Conservation (phyloP, 805 yeast species). For the Candida sanyiensis region DNA sequence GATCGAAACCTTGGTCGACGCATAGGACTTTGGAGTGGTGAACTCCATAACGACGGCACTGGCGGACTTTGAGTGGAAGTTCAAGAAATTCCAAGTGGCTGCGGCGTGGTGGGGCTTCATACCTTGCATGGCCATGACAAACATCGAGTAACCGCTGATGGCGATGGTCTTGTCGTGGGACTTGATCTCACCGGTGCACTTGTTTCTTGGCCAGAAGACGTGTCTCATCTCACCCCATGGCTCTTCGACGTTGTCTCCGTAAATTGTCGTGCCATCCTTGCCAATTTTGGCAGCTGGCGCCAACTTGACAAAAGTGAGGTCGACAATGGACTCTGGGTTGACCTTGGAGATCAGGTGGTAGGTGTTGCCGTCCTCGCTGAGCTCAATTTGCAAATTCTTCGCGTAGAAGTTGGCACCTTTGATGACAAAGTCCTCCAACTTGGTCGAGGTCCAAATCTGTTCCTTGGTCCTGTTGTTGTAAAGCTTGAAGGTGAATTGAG, state of each 20-base stretch:
- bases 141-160: slow-evolving; percentile 52
- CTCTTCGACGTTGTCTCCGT: slow-evolving; percentile 74
- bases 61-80: slow-evolving; percentile 72
- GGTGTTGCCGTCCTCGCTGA: slow-evolving; percentile 46
- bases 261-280: slow-evolving; percentile 74
- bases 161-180: slow-evolving; percentile 28
- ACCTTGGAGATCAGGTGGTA: slow-evolving; percentile 61
- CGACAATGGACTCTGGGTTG: slow-evolving; percentile 63
- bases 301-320: slow-evolving; percentile 52
- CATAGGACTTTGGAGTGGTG: slow-evolving; percentile 89
- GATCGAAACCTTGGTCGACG: slow-evolving; percentile 68
- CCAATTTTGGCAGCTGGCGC: slow-evolving; percentile 89
- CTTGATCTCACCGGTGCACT: slow-evolving; percentile 58
- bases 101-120: slow-evolving; percentile 99
- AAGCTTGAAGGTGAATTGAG: slow-evolving; percentile 89
- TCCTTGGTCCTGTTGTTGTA: slow-evolving; percentile 45
- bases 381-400: slow-evolving; percentile 57
- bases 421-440: slow-evolving; percentile 68
- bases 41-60: slow-evolving; percentile 90
- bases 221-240: slow-evolving; percentile 99
- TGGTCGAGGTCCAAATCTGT: slow-evolving; percentile 84
- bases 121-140: slow-evolving; percentile 94
- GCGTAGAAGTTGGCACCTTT: slow-evolving; percentile 80
- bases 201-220: slow-evolving; percentile 90
- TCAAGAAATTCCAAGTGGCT: slow-evolving; percentile 89